Evolutionary conservation across 768 basidiomycete species (phyloP), one percentile per base, ranked within the genome.

Genomic region (Lanmaoa pseudosensibilis): DNA sequence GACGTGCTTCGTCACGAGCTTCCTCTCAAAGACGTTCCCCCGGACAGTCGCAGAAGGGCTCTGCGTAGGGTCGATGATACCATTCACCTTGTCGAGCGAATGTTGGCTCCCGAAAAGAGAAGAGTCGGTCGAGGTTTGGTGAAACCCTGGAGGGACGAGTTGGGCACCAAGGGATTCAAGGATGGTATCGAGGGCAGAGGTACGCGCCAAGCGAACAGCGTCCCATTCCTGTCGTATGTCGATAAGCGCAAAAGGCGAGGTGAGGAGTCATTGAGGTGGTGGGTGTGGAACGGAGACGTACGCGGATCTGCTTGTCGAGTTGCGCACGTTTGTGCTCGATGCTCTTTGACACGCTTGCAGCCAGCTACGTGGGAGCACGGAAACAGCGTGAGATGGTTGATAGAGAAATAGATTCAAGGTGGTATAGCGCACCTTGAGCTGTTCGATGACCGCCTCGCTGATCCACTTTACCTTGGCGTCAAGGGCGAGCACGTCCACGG

Each of bases 381-480:
- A 33, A 11, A 27, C 2, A 27, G n/a, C 8, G 23, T 43, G 44
- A 56, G 53, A 54, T 11, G n/a, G 13, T 15, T n/a, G 2, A n/a
- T 1, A 16, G 16, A 30, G 8, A 18, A 37, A 13, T 12, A 8
- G 0, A 18, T 2, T 0, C n/a, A 2, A n/a, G 3, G 33, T 34
- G 38, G 21, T 1, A n/a, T 1, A 25, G 37, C 76, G 39, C 56
- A 88, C 92, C 78, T 85, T 85, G 45, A 93, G 78, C 65, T 92
- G 92, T 60, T 91, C 87, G 16, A 84, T 67, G 23, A 92, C 84
- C 16, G 87, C 88, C 32, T 87, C 82, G 32, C 80, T 82, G 50
- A 90, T 78, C 91, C 90, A 94, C 50, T 81, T 79, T 9, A 92
- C 85, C 71, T 87, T 90, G 32, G 91, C 90, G 65, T 92, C 89